Evolutionary conservation across 2,329 filamentous ascomycete species (phyloP).

Genomic region (Zelopaecilomyces penicillatus): DNA sequence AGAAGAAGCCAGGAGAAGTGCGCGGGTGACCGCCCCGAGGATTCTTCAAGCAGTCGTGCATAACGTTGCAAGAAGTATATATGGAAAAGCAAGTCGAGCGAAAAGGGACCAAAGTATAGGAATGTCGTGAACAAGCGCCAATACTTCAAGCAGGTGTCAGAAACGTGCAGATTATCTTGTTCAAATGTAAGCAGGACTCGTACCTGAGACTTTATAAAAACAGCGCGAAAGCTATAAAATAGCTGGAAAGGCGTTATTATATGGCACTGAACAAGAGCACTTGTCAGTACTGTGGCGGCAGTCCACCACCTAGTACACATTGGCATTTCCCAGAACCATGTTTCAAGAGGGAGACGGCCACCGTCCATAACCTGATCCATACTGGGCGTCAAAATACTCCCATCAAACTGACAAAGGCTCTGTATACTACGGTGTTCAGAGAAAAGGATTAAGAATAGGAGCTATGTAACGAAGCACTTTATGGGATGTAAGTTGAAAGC

Average conservation of each 20-base stretch:
- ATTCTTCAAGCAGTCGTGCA: constrained; percentile 88
- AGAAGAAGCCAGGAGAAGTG: constrained; percentile 92
- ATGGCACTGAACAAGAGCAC: constrained; percentile 84
- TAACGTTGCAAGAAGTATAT: constrained; percentile 98
- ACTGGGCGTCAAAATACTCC: no score
- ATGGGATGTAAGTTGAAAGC: no score
- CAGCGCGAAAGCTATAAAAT: constrained; percentile 90
- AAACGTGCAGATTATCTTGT: not conserved
- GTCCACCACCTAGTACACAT: constrained; percentile 97
- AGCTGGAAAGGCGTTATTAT: constrained; percentile 90
- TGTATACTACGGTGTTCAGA: no score
- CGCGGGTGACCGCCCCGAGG: constrained; percentile 81
- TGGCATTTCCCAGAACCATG: constrained; percentile 99
- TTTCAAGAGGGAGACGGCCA: constrained; percentile 71
- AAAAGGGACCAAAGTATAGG: constrained; percentile 92
- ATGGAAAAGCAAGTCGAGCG: constrained; percentile 90
- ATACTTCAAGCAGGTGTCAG: constrained; percentile 51
- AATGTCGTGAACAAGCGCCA: constrained; percentile 96
- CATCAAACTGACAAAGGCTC: no score
- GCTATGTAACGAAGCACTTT: no score
- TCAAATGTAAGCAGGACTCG: constrained; percentile 19
- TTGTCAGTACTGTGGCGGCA: constrained; percentile 79
- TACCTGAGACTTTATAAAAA: constrained; percentile 89
- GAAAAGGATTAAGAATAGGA: no score
- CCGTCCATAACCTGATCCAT: constrained; percentile 56